Percentiles rank a stretch among this genome's conserved stretches.
Evolutionary conservation across 495 filamentous ascomycete genomes (phyloP).

Genomic region (Penicillium turbatum): DNA sequence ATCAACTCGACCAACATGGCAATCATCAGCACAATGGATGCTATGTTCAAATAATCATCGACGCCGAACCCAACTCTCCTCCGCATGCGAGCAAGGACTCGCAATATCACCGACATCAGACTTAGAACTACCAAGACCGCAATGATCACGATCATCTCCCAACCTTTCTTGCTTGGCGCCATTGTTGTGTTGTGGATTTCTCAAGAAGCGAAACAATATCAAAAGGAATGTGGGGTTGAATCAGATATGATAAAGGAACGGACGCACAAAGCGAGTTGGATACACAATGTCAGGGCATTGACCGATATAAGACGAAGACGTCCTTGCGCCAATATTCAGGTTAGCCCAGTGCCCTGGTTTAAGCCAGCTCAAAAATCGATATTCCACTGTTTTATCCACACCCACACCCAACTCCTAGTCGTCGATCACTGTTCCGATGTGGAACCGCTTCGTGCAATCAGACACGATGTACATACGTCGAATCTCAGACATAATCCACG

Average conservation of each 20-base stretch:
- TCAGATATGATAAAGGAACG: background rate
- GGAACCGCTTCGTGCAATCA: background rate
- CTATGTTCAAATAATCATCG: constrained; percentile 41
- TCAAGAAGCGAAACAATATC: background rate
- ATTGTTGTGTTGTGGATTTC: constrained; percentile 16
- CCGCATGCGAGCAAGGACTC: constrained; percentile 36
- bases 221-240: background rate
- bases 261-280: constrained; percentile 3
- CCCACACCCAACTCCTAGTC: background rate
- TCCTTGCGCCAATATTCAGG: constrained; percentile 3
- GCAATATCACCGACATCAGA: constrained; percentile 33
- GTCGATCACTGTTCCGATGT: constrained; percentile 2
- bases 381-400: constrained; percentile 1
- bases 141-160: constrained; percentile 37
- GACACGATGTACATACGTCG: background rate
- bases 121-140: constrained; percentile 36
- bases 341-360: background rate
- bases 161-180: constrained; percentile 27
- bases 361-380: background rate
- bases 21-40: constrained; percentile 29
- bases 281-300: constrained; percentile 15
- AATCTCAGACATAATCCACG: background rate
- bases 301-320: constrained; percentile 10
- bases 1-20: constrained; percentile 36
- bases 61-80: constrained; percentile 34